Evolutionary conservation across 306 rosid species (phyloP).

Genomic region (Cucurbita pepo): DNA sequence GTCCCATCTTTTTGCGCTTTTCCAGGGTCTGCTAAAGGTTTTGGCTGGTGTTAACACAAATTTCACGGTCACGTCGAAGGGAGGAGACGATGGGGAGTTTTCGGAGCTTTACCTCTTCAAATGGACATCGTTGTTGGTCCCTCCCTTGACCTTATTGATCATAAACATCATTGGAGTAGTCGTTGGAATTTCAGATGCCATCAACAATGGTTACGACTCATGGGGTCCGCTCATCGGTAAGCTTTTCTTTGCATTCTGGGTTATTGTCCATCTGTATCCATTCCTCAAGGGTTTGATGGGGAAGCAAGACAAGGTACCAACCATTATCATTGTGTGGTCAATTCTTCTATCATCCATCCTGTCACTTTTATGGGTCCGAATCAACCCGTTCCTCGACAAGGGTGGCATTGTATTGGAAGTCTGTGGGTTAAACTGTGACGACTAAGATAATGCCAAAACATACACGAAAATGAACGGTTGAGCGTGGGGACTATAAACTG

Average conservation of each 20-base stretch:
- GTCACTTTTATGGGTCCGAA: conserved; percentile 70
- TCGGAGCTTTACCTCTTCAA: conserved; percentile 85
- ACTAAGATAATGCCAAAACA: conserved; percentile 11
- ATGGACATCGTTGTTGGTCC: conserved; percentile 75
- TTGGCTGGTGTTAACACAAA: conserved; percentile 79
- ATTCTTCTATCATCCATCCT: conserved; percentile 73
- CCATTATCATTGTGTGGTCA: conserved; percentile 78
- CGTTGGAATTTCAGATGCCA: conserved; percentile 76
- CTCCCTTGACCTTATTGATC: conserved; percentile 70
- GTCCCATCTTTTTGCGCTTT: conserved; percentile 68
- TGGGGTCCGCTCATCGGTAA: conserved; percentile 89
- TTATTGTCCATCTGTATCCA: conserved; percentile 83
- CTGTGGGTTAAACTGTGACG: conserved; percentile 69
- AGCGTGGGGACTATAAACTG: neutral
- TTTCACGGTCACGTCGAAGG: conserved; percentile 86
- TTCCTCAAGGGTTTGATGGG: conserved; percentile 94
- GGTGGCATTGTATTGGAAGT: conserved; percentile 55
- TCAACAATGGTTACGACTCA: conserved; percentile 84
- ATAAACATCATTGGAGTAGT: conserved; percentile 69
- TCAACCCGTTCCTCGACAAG: conserved; percentile 63
- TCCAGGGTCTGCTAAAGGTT: conserved; percentile 88
- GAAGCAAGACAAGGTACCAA: conserved; percentile 67
- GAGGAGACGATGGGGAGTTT: conserved; percentile 71
- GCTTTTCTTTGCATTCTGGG: conserved; percentile 83
- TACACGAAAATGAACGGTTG: neutral